A percentile compares a stretch with the other conserved stretches of the same genome.
These are phyloP conservation scores for Eremomyces bilateralis DNA, from an alignment of 495 filamentous ascomycete genomes.

Conservation along the genomic window DNA sequence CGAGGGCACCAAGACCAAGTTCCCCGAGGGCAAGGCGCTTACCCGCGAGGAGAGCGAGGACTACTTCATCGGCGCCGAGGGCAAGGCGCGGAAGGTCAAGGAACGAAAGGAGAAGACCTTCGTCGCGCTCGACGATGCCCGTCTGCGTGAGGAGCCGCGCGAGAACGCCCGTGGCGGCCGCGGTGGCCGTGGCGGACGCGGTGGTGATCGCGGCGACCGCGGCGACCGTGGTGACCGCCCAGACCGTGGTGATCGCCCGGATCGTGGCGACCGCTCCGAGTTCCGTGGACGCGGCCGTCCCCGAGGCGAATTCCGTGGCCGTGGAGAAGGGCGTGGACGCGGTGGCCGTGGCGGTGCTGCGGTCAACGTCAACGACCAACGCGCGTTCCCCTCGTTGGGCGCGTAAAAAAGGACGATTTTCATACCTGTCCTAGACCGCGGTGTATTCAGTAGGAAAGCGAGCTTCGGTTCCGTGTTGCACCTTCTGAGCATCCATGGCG, in stretches of 20 bases:
- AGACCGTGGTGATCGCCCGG: background rate
- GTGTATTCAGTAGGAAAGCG: too few relatives aligned
- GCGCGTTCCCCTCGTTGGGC: background rate
- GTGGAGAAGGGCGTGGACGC: background rate
- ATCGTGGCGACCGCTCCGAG: background rate
- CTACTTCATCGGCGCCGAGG: slow-evolving; percentile 51
- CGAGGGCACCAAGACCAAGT: slow-evolving; percentile 84
- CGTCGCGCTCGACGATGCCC: slow-evolving; percentile 65
- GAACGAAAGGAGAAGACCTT: slow-evolving; percentile 82
- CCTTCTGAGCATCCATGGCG: too few relatives aligned
- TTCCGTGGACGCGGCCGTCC: background rate
- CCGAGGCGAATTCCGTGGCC: background rate
- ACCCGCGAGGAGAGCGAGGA: slow-evolving; percentile 28
- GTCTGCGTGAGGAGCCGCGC: slow-evolving; percentile 28
- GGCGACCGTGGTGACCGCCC: slow-evolving; percentile 17
- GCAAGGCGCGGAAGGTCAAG: slow-evolving; percentile 70
- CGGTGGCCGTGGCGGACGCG: slow-evolving; percentile 18
- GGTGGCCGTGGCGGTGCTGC: background rate
- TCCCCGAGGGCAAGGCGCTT: slow-evolving; percentile 64
- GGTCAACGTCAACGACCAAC: background rate
- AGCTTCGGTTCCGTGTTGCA: too few relatives aligned
- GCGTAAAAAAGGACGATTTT: too few relatives aligned
- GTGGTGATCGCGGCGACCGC: slow-evolving; percentile 21
- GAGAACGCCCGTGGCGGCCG: slow-evolving; percentile 22
- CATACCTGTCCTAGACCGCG: too few relatives aligned